A percentile compares a stretch with the other conserved stretches of the same genome.
Conservation (phyloP, 176 grass and related monocot species). For the Oropetium thomaeum region DNA sequence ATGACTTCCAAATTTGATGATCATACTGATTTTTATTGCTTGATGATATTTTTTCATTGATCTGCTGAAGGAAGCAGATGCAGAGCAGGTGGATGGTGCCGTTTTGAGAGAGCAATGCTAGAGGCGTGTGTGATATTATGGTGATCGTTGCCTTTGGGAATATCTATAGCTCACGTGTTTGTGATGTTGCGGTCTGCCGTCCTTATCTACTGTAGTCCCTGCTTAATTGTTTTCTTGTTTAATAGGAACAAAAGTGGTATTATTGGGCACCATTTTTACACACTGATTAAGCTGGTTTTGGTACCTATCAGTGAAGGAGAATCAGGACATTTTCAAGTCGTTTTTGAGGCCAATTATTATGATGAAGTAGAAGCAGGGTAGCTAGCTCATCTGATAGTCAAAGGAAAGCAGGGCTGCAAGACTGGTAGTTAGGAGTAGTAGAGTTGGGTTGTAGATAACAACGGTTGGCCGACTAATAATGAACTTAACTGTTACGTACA, state of each 20-base stretch:
- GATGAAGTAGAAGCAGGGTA: background rate
- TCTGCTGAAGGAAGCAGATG: background rate
- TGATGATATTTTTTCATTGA: background rate
- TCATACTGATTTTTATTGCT: background rate
- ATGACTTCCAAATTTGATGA: background rate
- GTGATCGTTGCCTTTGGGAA: background rate
- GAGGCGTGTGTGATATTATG: background rate
- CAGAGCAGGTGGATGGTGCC: background rate
- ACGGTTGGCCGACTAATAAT: no score
- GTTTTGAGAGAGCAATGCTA: conserved; percentile 4
- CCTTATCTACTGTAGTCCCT: background rate
- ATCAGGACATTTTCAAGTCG: no score
- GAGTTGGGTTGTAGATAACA: background rate
- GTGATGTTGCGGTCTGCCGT: background rate
- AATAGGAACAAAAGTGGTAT: no score
- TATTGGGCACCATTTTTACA: no score
- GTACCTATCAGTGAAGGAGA: background rate
- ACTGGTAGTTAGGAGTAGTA: background rate
- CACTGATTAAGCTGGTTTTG: no score
- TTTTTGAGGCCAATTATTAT: background rate
- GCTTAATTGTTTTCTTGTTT: background rate
- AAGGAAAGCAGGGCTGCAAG: background rate
- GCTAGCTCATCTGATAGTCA: conserved; percentile 21
- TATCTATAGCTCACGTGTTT: background rate
- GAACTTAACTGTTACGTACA: background rate